These are phyloP conservation scores for Sphagnum tenellum DNA, from an alignment of 225 moss, liverwort and hornwort species.

Conservation along the genomic window DNA sequence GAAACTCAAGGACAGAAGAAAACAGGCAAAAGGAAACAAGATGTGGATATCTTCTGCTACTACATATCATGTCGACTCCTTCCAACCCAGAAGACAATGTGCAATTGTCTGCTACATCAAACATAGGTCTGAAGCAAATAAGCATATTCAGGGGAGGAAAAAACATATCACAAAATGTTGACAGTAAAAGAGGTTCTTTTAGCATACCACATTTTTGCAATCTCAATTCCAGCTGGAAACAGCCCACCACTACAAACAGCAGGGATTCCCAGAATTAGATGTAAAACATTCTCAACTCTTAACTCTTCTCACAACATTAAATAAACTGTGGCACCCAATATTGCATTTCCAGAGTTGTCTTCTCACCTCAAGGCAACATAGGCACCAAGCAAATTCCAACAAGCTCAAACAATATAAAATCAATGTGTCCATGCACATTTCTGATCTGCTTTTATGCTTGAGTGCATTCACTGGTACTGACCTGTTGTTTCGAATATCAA, in stretches of 20 bases:
- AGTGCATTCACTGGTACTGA: slow-evolving; percentile 1
- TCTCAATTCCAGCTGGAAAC: slow-evolving; percentile 94
- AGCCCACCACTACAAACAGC: slow-evolving; percentile 71
- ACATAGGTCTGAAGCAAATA: too few relatives aligned
- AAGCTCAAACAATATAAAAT: too few relatives aligned
- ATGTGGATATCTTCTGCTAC: too few relatives aligned
- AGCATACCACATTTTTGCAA: slow-evolving; percentile 93
- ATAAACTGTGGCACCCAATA: not conserved
- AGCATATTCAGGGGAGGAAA: too few relatives aligned
- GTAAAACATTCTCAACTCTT: not conserved
- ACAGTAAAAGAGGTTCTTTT: not conserved
- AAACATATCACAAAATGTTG: too few relatives aligned
- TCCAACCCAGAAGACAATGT: too few relatives aligned
- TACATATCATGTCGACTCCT: too few relatives aligned
- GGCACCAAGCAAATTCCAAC: not conserved
- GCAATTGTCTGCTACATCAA: too few relatives aligned
- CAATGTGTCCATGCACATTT: too few relatives aligned
- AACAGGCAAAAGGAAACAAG: not conserved
- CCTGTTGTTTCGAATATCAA: slow-evolving; percentile 99
- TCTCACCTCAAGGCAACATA: not conserved
- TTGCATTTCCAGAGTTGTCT: not conserved
- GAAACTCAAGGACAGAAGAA: not conserved
- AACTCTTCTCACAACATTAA: slow-evolving; percentile 1
- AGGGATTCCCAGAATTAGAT: not conserved
- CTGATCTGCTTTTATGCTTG: too few relatives aligned